A percentile compares a stretch with the other conserved stretches of the same genome.
Conservation (phyloP, 2,329 filamentous ascomycete species). For the Ustulina deusta region DNA sequence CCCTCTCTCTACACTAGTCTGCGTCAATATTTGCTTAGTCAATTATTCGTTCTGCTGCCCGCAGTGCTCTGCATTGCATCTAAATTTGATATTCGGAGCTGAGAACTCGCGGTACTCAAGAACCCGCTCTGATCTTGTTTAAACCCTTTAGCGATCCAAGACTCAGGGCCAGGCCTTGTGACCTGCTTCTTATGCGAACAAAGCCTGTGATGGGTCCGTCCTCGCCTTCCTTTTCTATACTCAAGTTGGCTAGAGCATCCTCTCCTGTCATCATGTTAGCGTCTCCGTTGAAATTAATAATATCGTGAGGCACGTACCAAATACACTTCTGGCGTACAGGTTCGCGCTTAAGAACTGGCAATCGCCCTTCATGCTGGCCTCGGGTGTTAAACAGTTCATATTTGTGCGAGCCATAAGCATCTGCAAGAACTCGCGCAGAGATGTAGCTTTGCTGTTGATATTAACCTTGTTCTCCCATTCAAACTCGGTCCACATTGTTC, state of each 20-base stretch:
- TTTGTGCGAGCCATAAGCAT: slow-evolving; percentile 98
- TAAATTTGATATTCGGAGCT: slow-evolving; percentile 27
- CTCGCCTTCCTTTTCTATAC: slow-evolving; percentile 97
- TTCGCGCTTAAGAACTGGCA: slow-evolving; percentile 99
- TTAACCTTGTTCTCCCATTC: slow-evolving; percentile 99
- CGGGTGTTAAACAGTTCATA: slow-evolving; percentile 97
- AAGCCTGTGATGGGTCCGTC: slow-evolving; percentile 97
- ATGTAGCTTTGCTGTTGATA: slow-evolving; percentile 97
- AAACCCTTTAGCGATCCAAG: slow-evolving; percentile 94
- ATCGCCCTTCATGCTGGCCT: slow-evolving; percentile 95
- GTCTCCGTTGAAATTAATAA: background rate
- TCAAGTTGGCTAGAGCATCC: slow-evolving; percentile 96
- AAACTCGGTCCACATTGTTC: slow-evolving; percentile 99
- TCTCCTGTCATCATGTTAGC: slow-evolving; percentile 74
- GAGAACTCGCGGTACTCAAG: slow-evolving; percentile 35
- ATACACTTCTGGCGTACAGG: slow-evolving; percentile 94
- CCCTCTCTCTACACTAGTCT: slow-evolving; percentile 1
- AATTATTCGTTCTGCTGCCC: slow-evolving; percentile 16
- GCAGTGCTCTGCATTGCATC: slow-evolving; percentile 9
- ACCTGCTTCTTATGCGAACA: slow-evolving; percentile 96
- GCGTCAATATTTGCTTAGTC: slow-evolving; percentile 25
- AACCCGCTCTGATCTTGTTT: slow-evolving; percentile 76
- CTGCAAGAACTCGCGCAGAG: slow-evolving; percentile 88
- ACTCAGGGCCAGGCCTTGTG: slow-evolving; percentile 93
- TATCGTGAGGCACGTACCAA: slow-evolving; percentile 76